A percentile compares a stretch with the other conserved stretches of the same genome.
Conservation (phyloP, 768 basidiomycete species). For the Candolleomyces efflorescens region DNA sequence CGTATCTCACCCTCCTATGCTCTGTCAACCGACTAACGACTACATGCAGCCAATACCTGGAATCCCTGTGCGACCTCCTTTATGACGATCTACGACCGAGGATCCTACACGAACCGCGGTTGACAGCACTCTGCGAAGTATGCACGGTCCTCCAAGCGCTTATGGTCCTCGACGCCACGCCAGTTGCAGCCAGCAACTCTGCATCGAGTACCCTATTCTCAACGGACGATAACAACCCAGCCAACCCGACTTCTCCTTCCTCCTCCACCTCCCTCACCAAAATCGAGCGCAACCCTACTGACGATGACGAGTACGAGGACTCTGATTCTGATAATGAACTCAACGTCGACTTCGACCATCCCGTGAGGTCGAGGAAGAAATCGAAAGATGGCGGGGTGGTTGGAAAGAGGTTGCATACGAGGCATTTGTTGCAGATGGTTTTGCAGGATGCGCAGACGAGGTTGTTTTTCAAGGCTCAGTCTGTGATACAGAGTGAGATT, state of each 20-base stretch:
- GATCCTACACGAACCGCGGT: constrained; percentile 87
- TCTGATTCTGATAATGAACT: constrained; percentile 26
- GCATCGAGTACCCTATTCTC: constrained; percentile 9
- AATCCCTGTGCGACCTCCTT: constrained; percentile 88
- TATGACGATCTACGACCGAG: constrained; percentile 95
- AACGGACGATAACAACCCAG: background rate
- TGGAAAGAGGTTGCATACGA: constrained; percentile 64
- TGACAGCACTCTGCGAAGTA: constrained; percentile 87
- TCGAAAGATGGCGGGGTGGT: constrained; percentile 13
- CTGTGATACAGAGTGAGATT: constrained; percentile 86
- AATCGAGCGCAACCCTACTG: constrained; percentile 19
- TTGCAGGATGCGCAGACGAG: constrained; percentile 95
- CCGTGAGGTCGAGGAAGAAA: constrained; percentile 25
- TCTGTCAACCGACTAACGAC: constrained; percentile 8
- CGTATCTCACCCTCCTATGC: constrained; percentile 15
- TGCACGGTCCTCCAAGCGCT: constrained; percentile 95
- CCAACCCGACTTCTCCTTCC: constrained; percentile 17
- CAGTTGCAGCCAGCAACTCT: constrained; percentile 21
- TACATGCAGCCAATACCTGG: constrained; percentile 72
- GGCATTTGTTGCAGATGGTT: constrained; percentile 80
- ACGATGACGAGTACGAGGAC: constrained; percentile 16
- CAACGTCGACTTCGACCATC: constrained; percentile 32
- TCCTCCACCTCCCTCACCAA: constrained; percentile 17
- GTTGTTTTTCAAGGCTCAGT: constrained; percentile 93
- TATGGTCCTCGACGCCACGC: constrained; percentile 81